Evolutionary conservation across 1,284 basidiomycete genomes (phyloP).

Genomic region (Fistulina hepatica): DNA sequence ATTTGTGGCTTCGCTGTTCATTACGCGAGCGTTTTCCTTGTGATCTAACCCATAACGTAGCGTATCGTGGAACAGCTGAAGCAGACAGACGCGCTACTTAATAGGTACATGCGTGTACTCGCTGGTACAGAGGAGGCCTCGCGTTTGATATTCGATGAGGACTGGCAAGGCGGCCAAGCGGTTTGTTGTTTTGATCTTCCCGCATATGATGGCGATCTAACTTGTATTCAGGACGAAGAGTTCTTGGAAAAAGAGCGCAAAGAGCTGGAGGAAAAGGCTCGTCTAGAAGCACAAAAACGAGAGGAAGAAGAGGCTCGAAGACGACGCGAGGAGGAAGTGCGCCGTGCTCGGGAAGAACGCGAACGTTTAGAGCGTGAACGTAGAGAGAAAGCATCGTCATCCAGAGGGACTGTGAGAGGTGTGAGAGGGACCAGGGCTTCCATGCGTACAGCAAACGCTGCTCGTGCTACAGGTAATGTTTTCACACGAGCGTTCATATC

Average conservation of each 20-base stretch:
- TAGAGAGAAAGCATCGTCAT: neutral
- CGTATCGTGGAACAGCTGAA: slow-evolving; percentile 51
- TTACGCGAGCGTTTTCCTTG: neutral
- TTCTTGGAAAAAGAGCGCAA: neutral
- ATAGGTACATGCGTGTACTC: slow-evolving; percentile 62
- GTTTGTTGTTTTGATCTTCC: slow-evolving; percentile 28
- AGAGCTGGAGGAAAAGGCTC: too few relatives aligned
- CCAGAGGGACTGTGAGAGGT: too few relatives aligned
- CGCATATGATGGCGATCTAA: neutral
- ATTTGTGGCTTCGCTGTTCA: slow-evolving; percentile 13
- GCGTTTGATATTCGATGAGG: slow-evolving; percentile 59
- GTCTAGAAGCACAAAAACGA: too few relatives aligned
- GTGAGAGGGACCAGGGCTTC: too few relatives aligned
- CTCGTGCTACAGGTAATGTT: too few relatives aligned
- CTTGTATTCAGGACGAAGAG: neutral
- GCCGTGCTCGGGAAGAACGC: neutral
- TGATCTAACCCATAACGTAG: too few relatives aligned
- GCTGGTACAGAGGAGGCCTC: slow-evolving; percentile 56
- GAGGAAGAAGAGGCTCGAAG: neutral
- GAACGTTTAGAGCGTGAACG: neutral
- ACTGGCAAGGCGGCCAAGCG: slow-evolving; percentile 59
- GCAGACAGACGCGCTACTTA: slow-evolving; percentile 59
- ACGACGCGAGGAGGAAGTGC: neutral
- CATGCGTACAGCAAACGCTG: too few relatives aligned
- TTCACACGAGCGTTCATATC: too few relatives aligned